A percentile compares a stretch with the other conserved stretches of the same genome.
Evolutionary conservation across 768 basidiomycete species (phyloP).

Genomic region (Harrya chromipes): DNA sequence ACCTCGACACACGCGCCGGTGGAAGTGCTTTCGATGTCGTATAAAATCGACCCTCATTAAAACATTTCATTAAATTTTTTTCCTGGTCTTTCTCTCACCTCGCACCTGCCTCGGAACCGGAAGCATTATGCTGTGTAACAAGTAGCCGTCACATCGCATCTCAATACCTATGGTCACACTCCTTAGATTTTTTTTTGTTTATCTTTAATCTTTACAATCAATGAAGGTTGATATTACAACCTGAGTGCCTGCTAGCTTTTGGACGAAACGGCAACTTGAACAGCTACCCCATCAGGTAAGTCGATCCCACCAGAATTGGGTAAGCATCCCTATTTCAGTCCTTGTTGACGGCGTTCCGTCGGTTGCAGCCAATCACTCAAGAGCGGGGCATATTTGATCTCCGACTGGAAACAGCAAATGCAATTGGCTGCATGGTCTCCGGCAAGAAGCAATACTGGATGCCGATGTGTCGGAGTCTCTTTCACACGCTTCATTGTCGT

Average conservation of each 20-base stretch:
- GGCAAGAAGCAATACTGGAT: too few species aligned
- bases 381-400: too few species aligned
- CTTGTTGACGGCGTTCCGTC: too few species aligned
- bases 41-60: constrained; percentile 25
- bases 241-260: background rate
- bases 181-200: constrained; percentile 14
- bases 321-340: background rate
- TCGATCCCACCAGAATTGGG: constrained; percentile 1
- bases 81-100: background rate
- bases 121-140: constrained; percentile 18
- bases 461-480: constrained; percentile 7
- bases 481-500: background rate
- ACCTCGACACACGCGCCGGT: constrained; percentile 55
- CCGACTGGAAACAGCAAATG: too few species aligned
- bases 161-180: constrained; percentile 17
- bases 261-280: constrained; percentile 4
- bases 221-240: constrained; percentile 11
- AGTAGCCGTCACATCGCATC: constrained; percentile 17
- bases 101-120: background rate
- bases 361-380: too few species aligned
- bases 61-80: background rate
- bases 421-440: too few species aligned
- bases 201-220: constrained; percentile 21
- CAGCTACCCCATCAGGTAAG: constrained; percentile 6
- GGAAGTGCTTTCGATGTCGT: constrained; percentile 56